Evolutionary conservation across 768 basidiomycete species (phyloP).

Genomic region (Kwoniella sp.): DNA sequence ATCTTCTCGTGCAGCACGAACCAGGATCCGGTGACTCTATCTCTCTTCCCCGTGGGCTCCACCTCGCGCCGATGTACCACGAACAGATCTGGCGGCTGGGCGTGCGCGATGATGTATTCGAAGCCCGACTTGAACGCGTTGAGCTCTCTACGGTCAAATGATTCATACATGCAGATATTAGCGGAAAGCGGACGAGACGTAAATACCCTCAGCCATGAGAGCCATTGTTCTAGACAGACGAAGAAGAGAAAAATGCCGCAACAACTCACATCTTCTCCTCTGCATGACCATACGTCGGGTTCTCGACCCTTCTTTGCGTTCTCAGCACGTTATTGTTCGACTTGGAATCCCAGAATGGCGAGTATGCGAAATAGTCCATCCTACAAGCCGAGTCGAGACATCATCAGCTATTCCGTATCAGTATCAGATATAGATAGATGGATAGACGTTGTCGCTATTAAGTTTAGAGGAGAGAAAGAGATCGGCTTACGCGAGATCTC

Average conservation of each 20-base stretch:
- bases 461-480: neutral
- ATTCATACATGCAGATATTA: neutral
- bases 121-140: constrained; percentile 43
- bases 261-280: constrained; percentile 44
- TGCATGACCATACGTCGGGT: constrained; percentile 42
- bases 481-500: constrained; percentile 40
- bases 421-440: neutral
- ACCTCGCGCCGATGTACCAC: constrained; percentile 39
- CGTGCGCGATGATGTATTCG: constrained; percentile 48
- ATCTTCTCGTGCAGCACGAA: constrained; percentile 46
- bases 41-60: constrained; percentile 26
- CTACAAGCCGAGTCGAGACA: constrained; percentile 14
- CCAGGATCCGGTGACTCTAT: constrained; percentile 31
- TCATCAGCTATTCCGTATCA: neutral
- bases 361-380: constrained; percentile 52
- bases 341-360: constrained; percentile 50
- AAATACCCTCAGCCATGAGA: too few species aligned
- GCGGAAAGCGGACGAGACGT: neutral
- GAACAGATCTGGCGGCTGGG: constrained; percentile 43
- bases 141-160: constrained; percentile 33
- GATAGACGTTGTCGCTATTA: too few species aligned
- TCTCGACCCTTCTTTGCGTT: constrained; percentile 40
- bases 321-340: constrained; percentile 48
- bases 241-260: neutral
- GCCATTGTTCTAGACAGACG: neutral